Evolutionary conservation across 2,329 filamentous ascomycete species (phyloP), one percentile per base, ranked within the genome.

Genomic region (Calonectria honghensis): DNA sequence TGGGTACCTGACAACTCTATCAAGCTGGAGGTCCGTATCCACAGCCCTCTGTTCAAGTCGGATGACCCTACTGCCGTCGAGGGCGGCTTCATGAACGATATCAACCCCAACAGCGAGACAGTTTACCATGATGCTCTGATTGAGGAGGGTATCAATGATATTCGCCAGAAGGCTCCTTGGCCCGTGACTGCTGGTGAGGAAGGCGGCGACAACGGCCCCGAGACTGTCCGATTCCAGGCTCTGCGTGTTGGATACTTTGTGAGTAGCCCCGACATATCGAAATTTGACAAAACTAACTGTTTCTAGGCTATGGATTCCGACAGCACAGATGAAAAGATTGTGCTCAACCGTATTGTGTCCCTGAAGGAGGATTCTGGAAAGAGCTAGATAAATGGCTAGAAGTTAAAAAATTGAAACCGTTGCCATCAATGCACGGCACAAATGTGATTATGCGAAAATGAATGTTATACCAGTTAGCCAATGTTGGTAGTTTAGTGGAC

Each of bases 281-380:
- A 32, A 27, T 11, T 7, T 63, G 18, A 29, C 35, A 37, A 75
- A 32, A 20, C 79, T 82, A 75, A 82, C 48, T 24, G 45, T 35
- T 3, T n/a, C 24, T 24, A 90, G 92, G 92, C 88, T 75, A 89
- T 97, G 84, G 96, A 98, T 83, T 91, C 90, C 65, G 95, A 98
- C 80, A 94, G 92, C 74, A 94, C 92, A 0, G 91, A 92, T 39
- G 94, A 95, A n/a, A 95, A 93, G 84, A 89, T 98, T 77, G 91
- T 98, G 63, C 87, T 98, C 37, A 98, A 98, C 87, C 91, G 95
- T 67, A 98, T 98, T 81, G 96, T 98, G 29, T 95, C 94, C 63
- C 85, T 98, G 82, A 98, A 98, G 88, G 96, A 98, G 85, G 95
- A 97, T 82, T 87, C 91, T n/a, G 92, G 92, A 71, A 96, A 96